These are phyloP conservation scores for Vitis hybrid DNA, from an alignment of 177 flowering plant species.

Conservation along the genomic window DNA sequence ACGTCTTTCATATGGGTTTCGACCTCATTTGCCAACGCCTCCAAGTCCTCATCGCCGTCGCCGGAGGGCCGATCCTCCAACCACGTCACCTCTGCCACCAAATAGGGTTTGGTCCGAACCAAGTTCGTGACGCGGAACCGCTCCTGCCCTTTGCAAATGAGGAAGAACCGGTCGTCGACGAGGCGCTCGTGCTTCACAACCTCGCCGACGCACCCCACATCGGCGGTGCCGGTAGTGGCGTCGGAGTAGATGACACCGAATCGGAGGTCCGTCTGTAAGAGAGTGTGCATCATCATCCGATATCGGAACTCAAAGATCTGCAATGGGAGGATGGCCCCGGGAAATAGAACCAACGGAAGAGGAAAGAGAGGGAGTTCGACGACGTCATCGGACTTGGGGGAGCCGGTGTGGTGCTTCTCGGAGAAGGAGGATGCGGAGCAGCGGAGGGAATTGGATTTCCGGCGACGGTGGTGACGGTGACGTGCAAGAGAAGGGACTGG, in stretches of 20 bases:
- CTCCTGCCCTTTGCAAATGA: conserved; percentile 94
- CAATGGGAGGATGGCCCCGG: conserved; percentile 90
- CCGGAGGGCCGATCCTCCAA: conserved; percentile 81
- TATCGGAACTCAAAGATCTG: conserved; percentile 96
- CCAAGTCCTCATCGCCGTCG: conserved; percentile 57
- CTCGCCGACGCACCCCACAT: conserved; percentile 96
- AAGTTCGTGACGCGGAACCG: conserved; percentile 70
- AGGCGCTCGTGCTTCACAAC: conserved; percentile 93
- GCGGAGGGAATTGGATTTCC: conserved; percentile 29
- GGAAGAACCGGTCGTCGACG: conserved; percentile 92
- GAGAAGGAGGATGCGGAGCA: conserved; percentile 78
- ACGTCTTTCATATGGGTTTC: conserved; percentile 91
- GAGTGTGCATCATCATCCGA: conserved; percentile 98
- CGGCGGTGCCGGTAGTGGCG: conserved; percentile 67
- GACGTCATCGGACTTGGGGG: conserved; percentile 56
- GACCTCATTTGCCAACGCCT: conserved; percentile 67
- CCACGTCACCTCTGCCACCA: conserved; percentile 84
- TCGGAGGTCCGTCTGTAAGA: conserved; percentile 89
- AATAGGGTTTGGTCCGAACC: conserved; percentile 77
- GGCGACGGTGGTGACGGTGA: conserved; percentile 22
- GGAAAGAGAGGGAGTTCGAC: conserved; percentile 94
- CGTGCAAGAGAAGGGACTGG: neutral
- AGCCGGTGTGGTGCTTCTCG: conserved; percentile 53
- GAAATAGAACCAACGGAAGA: conserved; percentile 93
- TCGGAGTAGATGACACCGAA: conserved; percentile 91